These are phyloP conservation scores for Cercis canadensis DNA, from an alignment of 306 rosid species.

Conservation along the genomic window DNA sequence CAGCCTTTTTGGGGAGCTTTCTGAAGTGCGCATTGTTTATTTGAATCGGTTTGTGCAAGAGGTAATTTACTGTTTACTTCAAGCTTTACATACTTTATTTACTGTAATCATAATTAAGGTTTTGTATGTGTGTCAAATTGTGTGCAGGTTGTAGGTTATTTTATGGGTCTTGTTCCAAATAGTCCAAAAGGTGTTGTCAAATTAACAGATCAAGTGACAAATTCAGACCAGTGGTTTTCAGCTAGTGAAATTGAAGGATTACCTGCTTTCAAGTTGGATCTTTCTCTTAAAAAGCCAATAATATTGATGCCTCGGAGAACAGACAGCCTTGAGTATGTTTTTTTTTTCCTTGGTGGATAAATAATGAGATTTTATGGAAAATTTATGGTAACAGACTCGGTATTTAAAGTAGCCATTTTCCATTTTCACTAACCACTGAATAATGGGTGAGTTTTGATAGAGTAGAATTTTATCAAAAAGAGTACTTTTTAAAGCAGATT, in stretches of 20 bases:
- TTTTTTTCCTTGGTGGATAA: not conserved
- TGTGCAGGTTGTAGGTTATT: slow-evolving; percentile 80
- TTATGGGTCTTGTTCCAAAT: slow-evolving; percentile 94
- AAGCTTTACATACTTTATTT: slow-evolving; percentile 3
- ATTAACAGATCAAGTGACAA: slow-evolving; percentile 86
- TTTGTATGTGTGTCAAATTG: slow-evolving; percentile 35
- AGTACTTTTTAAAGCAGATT: too few species aligned
- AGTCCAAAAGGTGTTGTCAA: slow-evolving; percentile 70
- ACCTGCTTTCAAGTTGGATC: slow-evolving; percentile 94
- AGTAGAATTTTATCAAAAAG: too few species aligned
- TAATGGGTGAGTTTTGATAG: too few species aligned
- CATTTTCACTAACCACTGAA: too few species aligned
- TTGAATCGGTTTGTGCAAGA: slow-evolving; percentile 94
- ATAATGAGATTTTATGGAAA: not conserved
- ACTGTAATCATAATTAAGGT: not conserved
- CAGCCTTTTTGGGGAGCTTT: slow-evolving; percentile 88
- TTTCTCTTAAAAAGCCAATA: slow-evolving; percentile 90
- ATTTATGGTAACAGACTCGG: too few species aligned
- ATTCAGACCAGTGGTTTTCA: slow-evolving; percentile 94
- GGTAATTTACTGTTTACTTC: slow-evolving; percentile 53
- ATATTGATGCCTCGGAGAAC: slow-evolving; percentile 91
- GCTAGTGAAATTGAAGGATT: slow-evolving; percentile 92
- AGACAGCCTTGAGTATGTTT: slow-evolving; percentile 87
- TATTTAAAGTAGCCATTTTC: too few species aligned
- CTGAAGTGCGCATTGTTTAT: slow-evolving; percentile 94